These are phyloP conservation scores for Solidago caesia DNA, from an alignment of 129 eudicot genomes.

Conservation along the genomic window DNA sequence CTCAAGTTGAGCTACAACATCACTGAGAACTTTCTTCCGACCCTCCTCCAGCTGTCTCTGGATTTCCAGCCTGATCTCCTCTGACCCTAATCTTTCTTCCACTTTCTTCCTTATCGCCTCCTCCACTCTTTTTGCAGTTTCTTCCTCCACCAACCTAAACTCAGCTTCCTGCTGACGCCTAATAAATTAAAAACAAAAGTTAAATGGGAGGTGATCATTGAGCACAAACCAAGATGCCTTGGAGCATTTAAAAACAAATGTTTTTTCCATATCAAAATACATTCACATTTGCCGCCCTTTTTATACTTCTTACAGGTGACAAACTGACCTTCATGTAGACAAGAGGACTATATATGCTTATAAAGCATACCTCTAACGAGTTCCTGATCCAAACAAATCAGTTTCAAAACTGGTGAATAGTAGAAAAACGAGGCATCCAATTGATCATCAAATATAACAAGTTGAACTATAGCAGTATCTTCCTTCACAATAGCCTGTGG, in stretches of 20 bases:
- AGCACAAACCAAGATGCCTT: conserved; percentile 19
- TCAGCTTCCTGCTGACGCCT: conserved; percentile 94
- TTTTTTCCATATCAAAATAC: conserved; percentile 14
- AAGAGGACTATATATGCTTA: conserved; percentile 65
- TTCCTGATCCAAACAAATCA: conserved; percentile 81
- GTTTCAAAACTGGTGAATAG: conserved; percentile 79
- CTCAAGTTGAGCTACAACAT: conserved; percentile 88
- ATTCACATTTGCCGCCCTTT: conserved; percentile 25
- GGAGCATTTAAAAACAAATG: conserved; percentile 18
- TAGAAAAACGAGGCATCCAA: conserved; percentile 80
- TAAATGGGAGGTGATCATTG: conserved; percentile 22
- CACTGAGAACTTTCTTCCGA: conserved; percentile 64
- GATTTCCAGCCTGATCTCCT: conserved; percentile 71
- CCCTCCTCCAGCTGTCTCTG: conserved; percentile 69
- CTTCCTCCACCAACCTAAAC: conserved; percentile 81
- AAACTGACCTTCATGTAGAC: conserved; percentile 80
- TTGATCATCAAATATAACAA: conserved; percentile 80
- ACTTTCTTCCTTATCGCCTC: conserved; percentile 73
- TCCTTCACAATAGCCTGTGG: conserved; percentile 93
- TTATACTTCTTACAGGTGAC: conserved; percentile 39
- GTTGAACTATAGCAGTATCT: conserved; percentile 78
- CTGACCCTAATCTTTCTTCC: conserved; percentile 64
- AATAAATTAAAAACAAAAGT: conserved; percentile 19
- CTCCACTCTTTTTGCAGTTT: conserved; percentile 88
- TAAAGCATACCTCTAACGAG: conserved; percentile 88